Evolutionary conservation across 371 early-diverging fungal genomes (phyloP), one percentile per base, ranked within the genome.

Genomic region (Gilbertella persicaria): DNA sequence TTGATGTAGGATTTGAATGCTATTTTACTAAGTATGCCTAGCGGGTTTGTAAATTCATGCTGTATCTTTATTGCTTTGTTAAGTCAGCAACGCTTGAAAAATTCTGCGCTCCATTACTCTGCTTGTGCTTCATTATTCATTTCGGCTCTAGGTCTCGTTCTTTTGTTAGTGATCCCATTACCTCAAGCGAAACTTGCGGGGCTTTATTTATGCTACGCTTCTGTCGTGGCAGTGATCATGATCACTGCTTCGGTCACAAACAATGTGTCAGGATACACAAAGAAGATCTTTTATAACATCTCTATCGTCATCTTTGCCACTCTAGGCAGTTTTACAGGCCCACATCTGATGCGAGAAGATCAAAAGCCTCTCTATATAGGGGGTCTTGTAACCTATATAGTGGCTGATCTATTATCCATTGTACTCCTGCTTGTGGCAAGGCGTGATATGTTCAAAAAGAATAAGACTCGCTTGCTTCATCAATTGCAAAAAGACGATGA

Each of bases 21-120:
- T 14, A 63, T 75, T 44, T 62, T 75, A 24, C 54, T 75, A 16
- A 58, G 58, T 12, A 60, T 76, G 21, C 76, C 76, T 16, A 66
- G 64, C 6, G 73, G 73, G 45, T 58, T 62, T 6, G 50, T 48
- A 21, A 59, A 61, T 41, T n/a, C n/a, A n/a, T n/a, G n/a, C n/a
- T 61, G 59, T 47, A 49, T 76, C 16, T 63, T 49, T 19, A 69
- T 75, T 43, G 51, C 53, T 41, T 26, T 61, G 35, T 70, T 60
- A n/a, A 53, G 67, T 19, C 69, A 64, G 64, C 49, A 51, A 26
- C 69, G 67, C 36, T 62, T 62, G 20, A 57, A 53, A 5, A 67
- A 65, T 33, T 68, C 68, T 45, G 52, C 69, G n/a, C 67, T 66
- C 30, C 52, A 69, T 16, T 62, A 67, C 39, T 12, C 54, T 8